Evolutionary conservation across 192 early-diverging fungal genomes (phyloP), one percentile per base, ranked within the genome.

Genomic region (Backusella psychrophila): DNA sequence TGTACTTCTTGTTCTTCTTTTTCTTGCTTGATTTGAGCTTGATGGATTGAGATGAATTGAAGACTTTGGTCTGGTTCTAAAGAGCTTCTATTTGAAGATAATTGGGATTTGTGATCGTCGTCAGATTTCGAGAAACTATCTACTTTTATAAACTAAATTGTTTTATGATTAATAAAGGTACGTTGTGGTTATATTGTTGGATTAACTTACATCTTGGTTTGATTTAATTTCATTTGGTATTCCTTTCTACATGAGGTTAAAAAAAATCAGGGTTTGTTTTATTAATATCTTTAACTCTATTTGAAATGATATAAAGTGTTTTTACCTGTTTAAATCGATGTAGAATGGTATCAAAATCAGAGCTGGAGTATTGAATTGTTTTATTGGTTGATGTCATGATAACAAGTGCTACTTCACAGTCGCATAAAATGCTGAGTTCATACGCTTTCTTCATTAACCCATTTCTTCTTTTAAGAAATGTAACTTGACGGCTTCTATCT

Each of bases 391-490:
- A 89, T 80, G 91, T 95, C 84, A 96, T 95, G 77, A 97, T 95
- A 59, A 98, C 93, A 23, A 98, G 87, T 6, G 92, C 95, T 34
- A 97, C 94, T 80, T 98, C 94, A 86, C 95, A 95, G 78, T 93
- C 93, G 86, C 96, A 98, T 21, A 98, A 88, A 4, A 97, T 94
- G 69, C 90, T 92, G 35, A 98, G 92, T 80, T 98, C 96, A 84
- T 95, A 95, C 0, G 96, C 96, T 84, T 98, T 98, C 81, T 98
- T 98, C 88, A 97, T 93, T 68, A 98, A 85, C 1, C 96, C 96
- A 42, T 90, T 89, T 84, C 96, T 96, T 72, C 96, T 89, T 84
- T 98, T 97, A 52, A 93, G 87, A 83, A 98, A 97, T 3, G 96
- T 75, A 87, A 97, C 95, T 86, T 96, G 95, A 63, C 95, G 87